These are phyloP conservation scores for Alternaria atra DNA, from an alignment of 2,329 filamentous ascomycete genomes.

Conservation along the genomic window DNA sequence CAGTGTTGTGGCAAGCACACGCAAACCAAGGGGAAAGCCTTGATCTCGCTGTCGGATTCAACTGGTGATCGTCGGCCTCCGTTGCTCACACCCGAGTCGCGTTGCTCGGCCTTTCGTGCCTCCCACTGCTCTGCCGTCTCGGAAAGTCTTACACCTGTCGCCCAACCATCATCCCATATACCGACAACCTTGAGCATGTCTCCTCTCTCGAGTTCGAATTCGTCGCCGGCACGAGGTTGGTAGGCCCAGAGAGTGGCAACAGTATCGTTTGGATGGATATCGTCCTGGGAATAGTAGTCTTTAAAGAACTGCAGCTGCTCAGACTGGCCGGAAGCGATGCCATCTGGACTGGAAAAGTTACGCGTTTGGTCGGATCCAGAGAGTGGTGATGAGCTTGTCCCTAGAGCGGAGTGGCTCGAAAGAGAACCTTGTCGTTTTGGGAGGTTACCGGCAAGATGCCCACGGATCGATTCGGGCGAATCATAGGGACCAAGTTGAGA, in stretches of 20 bases:
- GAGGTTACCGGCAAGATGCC: conserved; percentile 52
- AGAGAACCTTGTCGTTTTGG: conserved; percentile 84
- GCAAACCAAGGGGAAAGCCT: conserved; percentile 96
- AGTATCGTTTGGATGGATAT: conserved; percentile 89
- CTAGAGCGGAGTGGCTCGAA: conserved; percentile 82
- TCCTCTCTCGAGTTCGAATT: conserved; percentile 90
- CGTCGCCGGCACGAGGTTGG: conserved; percentile 89
- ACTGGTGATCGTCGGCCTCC: conserved; percentile 61
- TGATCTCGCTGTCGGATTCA: conserved; percentile 77
- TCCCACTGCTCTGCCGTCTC: conserved; percentile 92
- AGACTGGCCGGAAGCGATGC: conserved; percentile 85
- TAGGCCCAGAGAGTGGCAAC: conserved; percentile 97
- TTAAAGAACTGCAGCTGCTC: conserved; percentile 97
- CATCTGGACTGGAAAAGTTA: conserved; percentile 85
- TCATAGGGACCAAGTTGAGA: conserved; percentile 52
- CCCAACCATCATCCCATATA: conserved; percentile 99
- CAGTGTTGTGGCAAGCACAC: conserved; percentile 95
- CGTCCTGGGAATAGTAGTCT: conserved; percentile 97
- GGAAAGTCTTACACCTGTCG: conserved; percentile 84
- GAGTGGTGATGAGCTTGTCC: conserved; percentile 73
- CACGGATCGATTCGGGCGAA: conserved; percentile 73
- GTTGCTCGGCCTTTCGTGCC: conserved; percentile 75
- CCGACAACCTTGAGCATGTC: conserved; percentile 98
- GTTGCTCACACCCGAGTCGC: conserved; percentile 93
- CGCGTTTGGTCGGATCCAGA: conserved; percentile 58